Base-by-base conservation (phyloP, 495 filamentous ascomycete species). In the Talaromyces borbonicus region DNA sequence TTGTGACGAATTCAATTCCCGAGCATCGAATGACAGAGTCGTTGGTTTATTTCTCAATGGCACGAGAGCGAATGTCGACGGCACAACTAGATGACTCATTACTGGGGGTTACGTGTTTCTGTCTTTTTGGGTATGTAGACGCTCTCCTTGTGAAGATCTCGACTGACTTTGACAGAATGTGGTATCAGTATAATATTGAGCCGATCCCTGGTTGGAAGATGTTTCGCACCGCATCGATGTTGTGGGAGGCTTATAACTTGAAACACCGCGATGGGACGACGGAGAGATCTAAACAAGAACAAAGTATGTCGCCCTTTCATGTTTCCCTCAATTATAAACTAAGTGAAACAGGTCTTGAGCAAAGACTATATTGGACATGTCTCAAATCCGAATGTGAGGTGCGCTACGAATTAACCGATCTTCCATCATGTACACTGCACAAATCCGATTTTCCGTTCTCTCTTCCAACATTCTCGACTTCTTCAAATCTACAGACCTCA, bases 161-260 rank as follows among this genome's bases (percentile, higher is more conserved):
- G 16, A 36, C 33, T 36, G 38, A 49, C 44, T 25, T 27, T 19
- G 39, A 44, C 23, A 66, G 62, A 30, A 61, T 66, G 44, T 66
- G 63, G 63, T 63, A 66, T 52, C 60, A 65, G 36, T 66, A 65
- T 48, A 65, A 66, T 30, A 55, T 66, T 36, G 61, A 65, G 47
- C 61, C 61, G 4, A 58, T 66, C 12, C 50, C 57, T 2, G 61
- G 59, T 6, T 66, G 62, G 54, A 66, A 65, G 44, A 56, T 63
- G 52, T 65, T 65, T 43, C 61, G 62, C 26, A 56, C 63, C 14
- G 63, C 63, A 19, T 66, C 61, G 29, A 58, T 65, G 56, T 48
- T 61, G 44, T 66, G 61, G 61, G 59, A 66, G 48, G 64, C 63
- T 18, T 55, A 65, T 43, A 56, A 62, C 24, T 40, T 65, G 39